Evolutionary conservation across 768 basidiomycete genomes (phyloP).

Genomic region (Boletus coccyginus): DNA sequence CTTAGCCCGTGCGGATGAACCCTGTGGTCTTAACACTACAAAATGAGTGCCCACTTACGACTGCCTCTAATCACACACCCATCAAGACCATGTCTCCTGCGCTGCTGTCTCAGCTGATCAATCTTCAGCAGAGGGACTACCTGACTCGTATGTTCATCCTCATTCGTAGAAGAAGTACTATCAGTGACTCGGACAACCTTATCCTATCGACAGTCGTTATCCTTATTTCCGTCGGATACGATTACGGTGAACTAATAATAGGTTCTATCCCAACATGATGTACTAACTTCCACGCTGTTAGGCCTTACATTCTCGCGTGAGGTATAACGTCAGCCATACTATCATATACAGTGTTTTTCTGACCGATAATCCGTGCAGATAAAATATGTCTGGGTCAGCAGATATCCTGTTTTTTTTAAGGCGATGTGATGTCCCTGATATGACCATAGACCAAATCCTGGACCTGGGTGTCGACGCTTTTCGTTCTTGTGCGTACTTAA

Average conservation of each 20-base stretch:
- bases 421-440: neutral
- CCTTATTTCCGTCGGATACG: constrained; percentile 5
- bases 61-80: neutral
- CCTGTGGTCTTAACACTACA: too few relatives aligned
- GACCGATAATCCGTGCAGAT: neutral
- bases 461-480: constrained; percentile 8
- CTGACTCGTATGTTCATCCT: neutral
- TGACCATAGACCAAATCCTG: constrained; percentile 2
- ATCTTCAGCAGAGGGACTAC: neutral
- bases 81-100: neutral
- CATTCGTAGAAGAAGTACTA: neutral
- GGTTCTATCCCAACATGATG: neutral
- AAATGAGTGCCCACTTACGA: too few relatives aligned
- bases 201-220: neutral
- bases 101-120: neutral
- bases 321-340: neutral
- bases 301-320: constrained; percentile 9
- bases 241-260: constrained; percentile 5
- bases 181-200: neutral
- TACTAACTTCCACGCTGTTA: neutral
- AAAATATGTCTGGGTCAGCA: constrained; percentile 13
- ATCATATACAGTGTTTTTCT: neutral
- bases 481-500: constrained; percentile 2
- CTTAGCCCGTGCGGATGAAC: too few relatives aligned
- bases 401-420: neutral